Conservation (phyloP, 192 early-diverging fungal genomes). For the Powellomyces hirtus region DNA sequence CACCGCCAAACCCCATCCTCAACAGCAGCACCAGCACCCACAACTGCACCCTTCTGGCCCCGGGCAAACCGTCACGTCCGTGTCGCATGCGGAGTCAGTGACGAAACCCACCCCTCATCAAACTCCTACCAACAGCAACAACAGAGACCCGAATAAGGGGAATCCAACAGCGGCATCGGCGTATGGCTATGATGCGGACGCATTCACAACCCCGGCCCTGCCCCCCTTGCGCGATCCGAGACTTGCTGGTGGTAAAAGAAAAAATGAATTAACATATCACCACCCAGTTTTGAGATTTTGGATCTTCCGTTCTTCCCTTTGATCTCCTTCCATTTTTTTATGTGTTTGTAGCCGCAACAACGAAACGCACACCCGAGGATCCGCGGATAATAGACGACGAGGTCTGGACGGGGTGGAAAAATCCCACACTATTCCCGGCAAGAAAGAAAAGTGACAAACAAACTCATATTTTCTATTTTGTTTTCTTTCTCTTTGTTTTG, state of each 20-base stretch:
- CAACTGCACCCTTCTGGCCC: background rate
- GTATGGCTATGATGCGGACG: background rate
- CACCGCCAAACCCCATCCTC: no score
- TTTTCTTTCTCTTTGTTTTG: background rate
- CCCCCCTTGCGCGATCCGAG: background rate
- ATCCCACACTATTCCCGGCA: background rate
- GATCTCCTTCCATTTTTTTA: background rate
- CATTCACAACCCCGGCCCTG: background rate
- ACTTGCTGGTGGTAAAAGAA: background rate
- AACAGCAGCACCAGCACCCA: background rate
- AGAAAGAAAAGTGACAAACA: no score
- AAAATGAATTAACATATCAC: background rate
- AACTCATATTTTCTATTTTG: no score
- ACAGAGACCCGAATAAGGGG: background rate
- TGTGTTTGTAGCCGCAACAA: background rate
- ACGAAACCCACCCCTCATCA: background rate
- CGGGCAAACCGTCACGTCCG: background rate
- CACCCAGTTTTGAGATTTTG: background rate
- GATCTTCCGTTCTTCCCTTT: no score
- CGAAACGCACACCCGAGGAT: background rate
- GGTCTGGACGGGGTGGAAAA: background rate
- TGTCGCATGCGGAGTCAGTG: background rate
- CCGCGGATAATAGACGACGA: background rate
- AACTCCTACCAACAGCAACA: background rate
- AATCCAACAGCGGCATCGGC: no score